A percentile compares a stretch with the other conserved stretches of the same genome.
Conservation (phyloP, 116 monocot species). For the Dioscorea cayenensis region DNA sequence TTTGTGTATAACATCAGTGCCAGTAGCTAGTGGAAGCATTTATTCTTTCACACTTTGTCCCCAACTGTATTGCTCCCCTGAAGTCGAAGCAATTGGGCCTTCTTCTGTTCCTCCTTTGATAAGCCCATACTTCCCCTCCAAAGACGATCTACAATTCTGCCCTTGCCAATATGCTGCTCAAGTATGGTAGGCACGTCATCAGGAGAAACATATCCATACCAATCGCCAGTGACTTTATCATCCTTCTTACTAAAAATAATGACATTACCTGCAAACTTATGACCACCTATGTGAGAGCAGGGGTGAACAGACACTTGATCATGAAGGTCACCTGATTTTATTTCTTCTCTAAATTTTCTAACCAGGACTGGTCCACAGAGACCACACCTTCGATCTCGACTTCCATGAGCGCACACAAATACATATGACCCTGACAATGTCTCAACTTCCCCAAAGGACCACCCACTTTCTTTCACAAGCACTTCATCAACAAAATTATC, state of each 20-base stretch:
- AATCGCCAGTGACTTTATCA: conserved; percentile 58
- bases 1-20: background rate
- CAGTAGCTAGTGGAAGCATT: background rate
- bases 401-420: conserved; percentile 78
- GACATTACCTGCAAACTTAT: conserved; percentile 87
- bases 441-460: conserved; percentile 31
- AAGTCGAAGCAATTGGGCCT: conserved; percentile 24
- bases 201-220: conserved; percentile 88
- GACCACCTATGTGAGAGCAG: conserved; percentile 82
- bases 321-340: conserved; percentile 28
- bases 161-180: conserved; percentile 58
- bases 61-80: conserved; percentile 13
- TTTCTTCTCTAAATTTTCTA: conserved; percentile 59
- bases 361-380: conserved; percentile 61
- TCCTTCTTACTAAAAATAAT: conserved; percentile 52
- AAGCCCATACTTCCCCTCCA: conserved; percentile 92
- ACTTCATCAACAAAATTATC: conserved; percentile 68
- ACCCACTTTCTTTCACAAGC: conserved; percentile 56
- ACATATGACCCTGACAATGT: conserved; percentile 45
- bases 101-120: conserved; percentile 59
- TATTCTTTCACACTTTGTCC: background rate
- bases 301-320: conserved; percentile 45
- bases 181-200: conserved; percentile 60
- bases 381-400: conserved; percentile 63
- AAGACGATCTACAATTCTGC: conserved; percentile 48